phyloP scores from a whole-genome alignment of 2,329 filamentous ascomycete genomes.

The Trichoderma sp. region DNA sequence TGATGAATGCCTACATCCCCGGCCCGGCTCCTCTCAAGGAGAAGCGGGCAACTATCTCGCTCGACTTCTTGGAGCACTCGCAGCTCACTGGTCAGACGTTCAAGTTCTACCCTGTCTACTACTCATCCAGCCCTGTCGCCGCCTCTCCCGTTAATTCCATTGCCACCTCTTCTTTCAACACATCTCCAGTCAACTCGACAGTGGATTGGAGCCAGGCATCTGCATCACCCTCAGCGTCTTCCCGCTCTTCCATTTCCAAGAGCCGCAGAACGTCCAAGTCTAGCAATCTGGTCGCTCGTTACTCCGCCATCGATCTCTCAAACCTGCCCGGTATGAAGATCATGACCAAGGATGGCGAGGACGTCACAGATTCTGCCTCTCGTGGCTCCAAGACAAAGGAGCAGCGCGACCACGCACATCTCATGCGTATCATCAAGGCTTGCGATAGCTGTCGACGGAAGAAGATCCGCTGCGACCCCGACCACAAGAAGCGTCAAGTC shows the following conservation, averaged over 20 bases:
- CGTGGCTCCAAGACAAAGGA: constrained; percentile 65
- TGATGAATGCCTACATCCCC: constrained; percentile 57
- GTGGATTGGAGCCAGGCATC: constrained; percentile 45
- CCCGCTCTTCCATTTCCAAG: constrained; percentile 28
- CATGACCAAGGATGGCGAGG: constrained; percentile 59
- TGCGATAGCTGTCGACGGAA: constrained; percentile 60
- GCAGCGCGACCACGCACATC: constrained; percentile 63
- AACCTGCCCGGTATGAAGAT: constrained; percentile 63
- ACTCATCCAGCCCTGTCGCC: constrained; percentile 30
- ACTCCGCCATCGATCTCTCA: constrained; percentile 45
- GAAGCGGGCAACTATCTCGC: constrained; percentile 55
- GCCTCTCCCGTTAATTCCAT: constrained; percentile 48
- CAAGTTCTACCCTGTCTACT: constrained; percentile 57
- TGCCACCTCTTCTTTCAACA: constrained; percentile 47
- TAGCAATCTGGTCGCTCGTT: constrained; percentile 27
- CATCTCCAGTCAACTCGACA: constrained; percentile 49
- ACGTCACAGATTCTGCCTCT: constrained; percentile 61
- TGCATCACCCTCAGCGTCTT: constrained; percentile 29
- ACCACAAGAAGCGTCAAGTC: constrained; percentile 50
- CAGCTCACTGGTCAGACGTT: constrained; percentile 54
- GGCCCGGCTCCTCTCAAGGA: constrained; percentile 53
- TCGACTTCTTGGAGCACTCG: constrained; percentile 57
- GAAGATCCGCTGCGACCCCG: constrained; percentile 62
- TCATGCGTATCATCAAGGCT: constrained; percentile 67
- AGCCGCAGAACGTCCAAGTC: constrained; percentile 29